These are phyloP conservation scores for Phytophthora lateralis DNA, from an alignment of 352 stramenopile genomes.

Conservation along the genomic window DNA sequence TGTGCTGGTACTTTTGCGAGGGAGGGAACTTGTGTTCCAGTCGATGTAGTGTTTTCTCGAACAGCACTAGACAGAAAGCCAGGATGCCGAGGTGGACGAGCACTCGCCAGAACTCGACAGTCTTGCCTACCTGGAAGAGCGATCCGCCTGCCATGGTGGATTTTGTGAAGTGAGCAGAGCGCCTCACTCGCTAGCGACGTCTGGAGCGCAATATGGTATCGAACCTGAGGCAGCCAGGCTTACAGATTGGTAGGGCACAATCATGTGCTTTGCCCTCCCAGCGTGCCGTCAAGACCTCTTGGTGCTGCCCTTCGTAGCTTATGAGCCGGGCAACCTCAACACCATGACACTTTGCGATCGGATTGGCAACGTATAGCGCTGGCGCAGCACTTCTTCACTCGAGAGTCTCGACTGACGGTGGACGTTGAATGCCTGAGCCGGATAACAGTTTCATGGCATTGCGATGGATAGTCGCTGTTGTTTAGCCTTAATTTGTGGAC, in stretches of 20 bases:
- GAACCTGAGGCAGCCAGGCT: neutral
- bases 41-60: conserved; percentile 52
- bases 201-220: neutral
- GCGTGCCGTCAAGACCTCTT: neutral
- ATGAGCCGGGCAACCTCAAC: neutral
- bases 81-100: conserved; percentile 52
- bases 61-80: conserved; percentile 49
- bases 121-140: conserved; percentile 61
- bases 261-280: neutral
- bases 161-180: conserved; percentile 22
- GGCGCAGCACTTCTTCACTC: neutral
- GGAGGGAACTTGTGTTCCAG: conserved; percentile 50
- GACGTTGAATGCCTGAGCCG: neutral
- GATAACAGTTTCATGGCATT: neutral
- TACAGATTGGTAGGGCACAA: neutral
- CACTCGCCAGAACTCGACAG: conserved; percentile 62
- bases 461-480: neutral
- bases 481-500: neutral
- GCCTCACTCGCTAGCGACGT: neutral
- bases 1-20: conserved; percentile 69
- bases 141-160: conserved; percentile 31
- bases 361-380: neutral
- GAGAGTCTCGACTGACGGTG: neutral
- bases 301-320: neutral
- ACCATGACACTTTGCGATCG: neutral